Conservation (phyloP, 805 yeast genomes). For the Hanseniaspora pseudoguilliermondii region DNA sequence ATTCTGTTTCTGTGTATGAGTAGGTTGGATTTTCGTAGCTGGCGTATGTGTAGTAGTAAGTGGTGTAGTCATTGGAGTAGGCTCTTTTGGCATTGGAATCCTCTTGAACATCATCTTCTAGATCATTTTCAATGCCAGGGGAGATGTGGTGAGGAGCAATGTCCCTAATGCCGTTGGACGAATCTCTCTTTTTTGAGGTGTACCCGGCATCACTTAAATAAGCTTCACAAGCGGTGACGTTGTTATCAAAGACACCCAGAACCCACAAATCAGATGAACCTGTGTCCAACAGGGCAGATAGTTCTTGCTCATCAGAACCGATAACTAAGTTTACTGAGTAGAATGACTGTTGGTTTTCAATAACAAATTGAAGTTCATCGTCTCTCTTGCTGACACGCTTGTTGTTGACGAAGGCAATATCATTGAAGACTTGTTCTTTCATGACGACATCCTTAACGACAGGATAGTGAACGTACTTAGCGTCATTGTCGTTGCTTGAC, state of each 20-base stretch:
- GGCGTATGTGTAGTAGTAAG: not conserved
- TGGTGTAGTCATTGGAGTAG: not conserved
- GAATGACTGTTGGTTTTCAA: constrained; percentile 30
- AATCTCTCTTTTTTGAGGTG: not conserved
- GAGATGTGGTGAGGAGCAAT: not conserved
- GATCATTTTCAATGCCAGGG: not conserved
- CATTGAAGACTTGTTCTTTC: constrained; percentile 41
- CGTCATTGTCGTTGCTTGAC: constrained; percentile 19
- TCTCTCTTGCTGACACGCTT: constrained; percentile 3
- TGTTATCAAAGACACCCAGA: constrained; percentile 28
- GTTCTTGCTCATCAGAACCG: constrained; percentile 42
- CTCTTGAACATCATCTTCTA: not conserved
- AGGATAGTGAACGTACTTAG: constrained; percentile 23
- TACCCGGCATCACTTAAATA: constrained; percentile 5
- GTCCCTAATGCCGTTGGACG: not conserved
- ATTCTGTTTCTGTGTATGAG: not conserved
- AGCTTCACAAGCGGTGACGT: constrained; percentile 12
- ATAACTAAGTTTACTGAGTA: constrained; percentile 32
- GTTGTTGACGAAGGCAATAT: constrained; percentile 16
- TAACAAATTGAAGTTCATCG: constrained; percentile 12
- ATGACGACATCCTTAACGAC: not conserved
- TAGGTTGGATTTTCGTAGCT: not conserved
- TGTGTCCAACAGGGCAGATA: constrained; percentile 46
- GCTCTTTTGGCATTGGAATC: not conserved
- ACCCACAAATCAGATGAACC: constrained; percentile 64